Evolutionary conservation across 495 filamentous ascomycete genomes (phyloP).

Genomic region (Aspergillus egyptiacus): DNA sequence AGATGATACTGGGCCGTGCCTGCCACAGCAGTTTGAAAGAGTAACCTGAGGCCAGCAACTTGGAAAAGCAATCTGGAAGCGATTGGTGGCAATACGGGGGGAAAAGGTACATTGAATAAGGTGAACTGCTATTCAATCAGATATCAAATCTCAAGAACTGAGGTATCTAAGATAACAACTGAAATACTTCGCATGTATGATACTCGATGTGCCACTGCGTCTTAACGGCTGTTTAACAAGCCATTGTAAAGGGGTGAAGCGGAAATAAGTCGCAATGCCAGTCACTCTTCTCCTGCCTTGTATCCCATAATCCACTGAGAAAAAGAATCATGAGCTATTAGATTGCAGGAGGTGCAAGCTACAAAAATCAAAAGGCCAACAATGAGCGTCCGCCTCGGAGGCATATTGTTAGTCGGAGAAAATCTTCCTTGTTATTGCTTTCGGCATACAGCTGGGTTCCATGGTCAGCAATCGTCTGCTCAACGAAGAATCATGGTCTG

Average conservation of each 20-base stretch:
- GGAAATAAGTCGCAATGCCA: constrained; percentile 42
- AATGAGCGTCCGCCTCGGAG: not conserved
- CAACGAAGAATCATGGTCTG: not conserved
- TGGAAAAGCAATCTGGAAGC: too few relatives aligned
- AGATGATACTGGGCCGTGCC: not conserved
- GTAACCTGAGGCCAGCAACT: not conserved
- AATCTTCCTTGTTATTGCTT: constrained; percentile 52
- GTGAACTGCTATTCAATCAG: too few relatives aligned
- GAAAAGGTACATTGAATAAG: too few relatives aligned
- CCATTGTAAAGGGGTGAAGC: constrained; percentile 42
- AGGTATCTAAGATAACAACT: not conserved
- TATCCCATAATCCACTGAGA: constrained; percentile 59
- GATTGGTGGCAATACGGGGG: too few relatives aligned
- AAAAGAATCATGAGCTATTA: constrained; percentile 57
- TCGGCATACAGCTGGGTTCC: constrained; percentile 63
- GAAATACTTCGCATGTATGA: not conserved
- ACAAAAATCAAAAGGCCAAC: constrained; percentile 5
- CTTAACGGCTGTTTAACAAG: constrained; percentile 35
- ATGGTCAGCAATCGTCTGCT: not conserved
- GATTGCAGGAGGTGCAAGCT: constrained; percentile 58
- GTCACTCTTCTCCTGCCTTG: constrained; percentile 64
- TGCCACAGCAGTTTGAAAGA: not conserved
- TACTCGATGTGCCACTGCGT: constrained; percentile 36
- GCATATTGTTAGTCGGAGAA: constrained; percentile 31
- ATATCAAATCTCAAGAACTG: not conserved